phyloP scores from a whole-genome alignment of 2,329 filamentous ascomycete species.

The Cadophora luteo-olivacea region DNA sequence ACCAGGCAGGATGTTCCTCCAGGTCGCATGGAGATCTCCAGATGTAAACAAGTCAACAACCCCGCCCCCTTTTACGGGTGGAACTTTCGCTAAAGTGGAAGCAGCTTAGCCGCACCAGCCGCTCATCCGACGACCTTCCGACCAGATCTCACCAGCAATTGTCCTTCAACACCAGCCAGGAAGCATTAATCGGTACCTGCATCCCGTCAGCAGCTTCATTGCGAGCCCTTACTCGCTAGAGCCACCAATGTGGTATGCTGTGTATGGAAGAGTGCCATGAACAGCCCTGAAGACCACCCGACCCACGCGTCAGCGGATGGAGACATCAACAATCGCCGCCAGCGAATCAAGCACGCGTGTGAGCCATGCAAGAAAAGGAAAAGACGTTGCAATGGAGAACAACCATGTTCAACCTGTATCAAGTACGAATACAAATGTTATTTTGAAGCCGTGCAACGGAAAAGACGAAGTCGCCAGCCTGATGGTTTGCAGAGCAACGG shows the following conservation, averaged over 20 bases:
- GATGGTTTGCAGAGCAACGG: constrained; percentile 3
- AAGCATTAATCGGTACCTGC: background rate
- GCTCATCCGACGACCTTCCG: constrained; percentile 14
- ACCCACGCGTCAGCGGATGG: constrained; percentile 9
- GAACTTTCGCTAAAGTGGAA: background rate
- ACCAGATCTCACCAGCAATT: background rate
- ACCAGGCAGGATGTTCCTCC: background rate
- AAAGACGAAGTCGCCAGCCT: constrained; percentile 19
- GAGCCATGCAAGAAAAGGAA: constrained; percentile 22
- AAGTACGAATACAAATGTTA: constrained; percentile 22
- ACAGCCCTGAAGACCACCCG: constrained; percentile 5
- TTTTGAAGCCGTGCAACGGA: constrained; percentile 19
- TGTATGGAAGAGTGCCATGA: background rate
- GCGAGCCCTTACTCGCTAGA: background rate
- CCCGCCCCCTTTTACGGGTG: background rate
- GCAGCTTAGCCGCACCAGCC: constrained; percentile 9
- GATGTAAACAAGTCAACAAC: background rate
- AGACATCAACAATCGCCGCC: constrained; percentile 12
- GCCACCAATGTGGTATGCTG: background rate
- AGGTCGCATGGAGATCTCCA: background rate
- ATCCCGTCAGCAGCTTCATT: background rate
- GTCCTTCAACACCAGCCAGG: background rate
- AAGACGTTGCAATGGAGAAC: constrained; percentile 17
- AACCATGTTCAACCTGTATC: constrained; percentile 17
- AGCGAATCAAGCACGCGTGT: constrained; percentile 20